phyloP scores from a whole-genome alignment of 257 asterid genomes.

The Salvia rosmarinus region DNA sequence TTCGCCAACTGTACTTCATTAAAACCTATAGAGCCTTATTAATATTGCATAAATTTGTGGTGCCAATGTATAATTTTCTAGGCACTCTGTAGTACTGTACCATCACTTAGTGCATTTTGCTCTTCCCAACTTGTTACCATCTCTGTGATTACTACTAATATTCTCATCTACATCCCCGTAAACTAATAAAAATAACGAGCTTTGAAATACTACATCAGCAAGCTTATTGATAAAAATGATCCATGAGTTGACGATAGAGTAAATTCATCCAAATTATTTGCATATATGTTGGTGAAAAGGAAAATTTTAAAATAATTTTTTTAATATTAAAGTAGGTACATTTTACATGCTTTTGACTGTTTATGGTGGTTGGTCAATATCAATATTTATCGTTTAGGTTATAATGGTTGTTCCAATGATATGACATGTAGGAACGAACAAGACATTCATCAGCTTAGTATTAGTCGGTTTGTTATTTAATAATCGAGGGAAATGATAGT shows the following conservation, averaged over 20 bases:
- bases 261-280: no score
- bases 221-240: neutral
- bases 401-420: neutral
- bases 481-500: neutral
- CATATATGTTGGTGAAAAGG: neutral
- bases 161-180: slow-evolving; percentile 6
- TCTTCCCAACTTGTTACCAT: slow-evolving; percentile 32
- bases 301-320: no score
- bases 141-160: slow-evolving; percentile 27
- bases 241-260: neutral
- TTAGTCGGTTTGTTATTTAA: neutral
- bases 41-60: slow-evolving; percentile 11
- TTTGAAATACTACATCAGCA: neutral
- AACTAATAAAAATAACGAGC: neutral
- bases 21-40: slow-evolving; percentile 27
- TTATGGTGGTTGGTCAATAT: neutral
- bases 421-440: neutral
- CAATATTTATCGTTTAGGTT: neutral
- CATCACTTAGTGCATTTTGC: slow-evolving; percentile 26
- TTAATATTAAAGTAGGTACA: no score
- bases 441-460: neutral
- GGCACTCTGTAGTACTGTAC: slow-evolving; percentile 33
- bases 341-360: slow-evolving; percentile 4
- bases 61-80: slow-evolving; percentile 33
- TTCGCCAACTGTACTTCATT: slow-evolving; percentile 25